These are phyloP conservation scores for Clavispora carvajalis DNA, from an alignment of 805 yeast species.

Conservation along the genomic window DNA sequence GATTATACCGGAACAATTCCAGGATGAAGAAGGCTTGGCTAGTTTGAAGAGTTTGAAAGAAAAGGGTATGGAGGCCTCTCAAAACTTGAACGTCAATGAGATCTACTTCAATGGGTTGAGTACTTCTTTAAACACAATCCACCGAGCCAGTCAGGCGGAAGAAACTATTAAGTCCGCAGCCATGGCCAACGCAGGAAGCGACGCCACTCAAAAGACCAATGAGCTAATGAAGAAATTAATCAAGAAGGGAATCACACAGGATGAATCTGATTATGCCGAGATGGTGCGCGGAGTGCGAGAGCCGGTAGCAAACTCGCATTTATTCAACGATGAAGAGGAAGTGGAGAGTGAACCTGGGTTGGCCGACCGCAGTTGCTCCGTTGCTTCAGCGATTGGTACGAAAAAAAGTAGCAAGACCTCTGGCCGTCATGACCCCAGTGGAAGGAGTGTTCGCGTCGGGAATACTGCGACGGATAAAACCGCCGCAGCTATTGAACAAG, in stretches of 20 bases:
- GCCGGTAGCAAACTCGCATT: slow-evolving; percentile 29
- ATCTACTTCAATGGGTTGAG: slow-evolving; percentile 29
- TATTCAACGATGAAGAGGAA: slow-evolving; percentile 37
- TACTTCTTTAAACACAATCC: slow-evolving; percentile 23
- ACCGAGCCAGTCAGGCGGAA: slow-evolving; percentile 5
- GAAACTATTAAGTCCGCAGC: background rate
- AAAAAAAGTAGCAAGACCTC: background rate
- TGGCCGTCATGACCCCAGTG: too few relatives aligned
- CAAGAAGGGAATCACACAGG: slow-evolving; percentile 27
- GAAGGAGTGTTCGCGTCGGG: too few relatives aligned
- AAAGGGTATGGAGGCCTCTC: slow-evolving; percentile 38
- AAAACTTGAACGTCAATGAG: slow-evolving; percentile 34
- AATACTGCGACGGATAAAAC: too few relatives aligned
- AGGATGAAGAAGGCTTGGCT: slow-evolving; percentile 46
- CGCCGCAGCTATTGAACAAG: too few relatives aligned
- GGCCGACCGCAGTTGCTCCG: background rate
- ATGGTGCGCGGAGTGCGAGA: slow-evolving; percentile 29
- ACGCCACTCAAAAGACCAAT: background rate
- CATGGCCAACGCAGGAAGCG: background rate
- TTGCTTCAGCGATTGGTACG: background rate
- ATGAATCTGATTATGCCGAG: slow-evolving; percentile 23
- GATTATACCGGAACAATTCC: slow-evolving; percentile 48
- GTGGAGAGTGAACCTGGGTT: slow-evolving; percentile 7
- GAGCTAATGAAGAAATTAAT: slow-evolving; percentile 35
- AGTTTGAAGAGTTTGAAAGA: slow-evolving; percentile 31